Evolutionary conservation across 2,329 filamentous ascomycete species (phyloP).

Genomic region (Penicillium oxalicum): DNA sequence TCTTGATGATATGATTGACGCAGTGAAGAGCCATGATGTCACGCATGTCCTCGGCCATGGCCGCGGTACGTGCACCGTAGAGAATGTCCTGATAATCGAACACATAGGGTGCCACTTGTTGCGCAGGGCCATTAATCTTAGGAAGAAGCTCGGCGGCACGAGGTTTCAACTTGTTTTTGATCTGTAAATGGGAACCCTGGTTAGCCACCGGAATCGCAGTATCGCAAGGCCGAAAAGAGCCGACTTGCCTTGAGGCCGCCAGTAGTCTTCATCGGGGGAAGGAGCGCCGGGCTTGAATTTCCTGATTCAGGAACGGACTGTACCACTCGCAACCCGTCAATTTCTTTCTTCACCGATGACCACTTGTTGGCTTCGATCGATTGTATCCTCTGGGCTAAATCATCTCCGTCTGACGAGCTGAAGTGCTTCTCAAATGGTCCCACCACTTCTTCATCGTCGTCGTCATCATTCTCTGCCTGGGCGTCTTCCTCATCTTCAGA

Average conservation of each 20-base stretch:
- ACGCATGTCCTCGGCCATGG: conserved; percentile 64
- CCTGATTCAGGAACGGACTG: conserved; percentile 27
- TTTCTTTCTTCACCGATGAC: conserved; percentile 38
- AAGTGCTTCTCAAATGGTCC: conserved; percentile 84
- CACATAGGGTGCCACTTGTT: conserved; percentile 62
- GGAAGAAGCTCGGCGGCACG: conserved; percentile 50
- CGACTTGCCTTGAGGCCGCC: conserved; percentile 32
- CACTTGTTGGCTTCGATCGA: conserved; percentile 46
- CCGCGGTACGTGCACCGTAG: conserved; percentile 63
- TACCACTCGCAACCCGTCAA: conserved; percentile 29
- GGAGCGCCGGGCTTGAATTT: conserved; percentile 18
- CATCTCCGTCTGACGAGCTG: conserved; percentile 57
- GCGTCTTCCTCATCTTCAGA: conserved; percentile 39
- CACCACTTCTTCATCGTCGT: conserved; percentile 37
- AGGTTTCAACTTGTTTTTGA: conserved; percentile 65
- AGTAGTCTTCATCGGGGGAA: conserved; percentile 28
- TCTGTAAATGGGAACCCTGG: conserved; percentile 39
- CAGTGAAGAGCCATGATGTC: conserved; percentile 73
- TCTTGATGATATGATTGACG: conserved; percentile 90
- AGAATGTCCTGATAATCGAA: conserved; percentile 80
- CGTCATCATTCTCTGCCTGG: conserved; percentile 19
- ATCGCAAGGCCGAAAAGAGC: too few relatives aligned
- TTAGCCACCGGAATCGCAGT: not conserved
- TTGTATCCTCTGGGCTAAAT: conserved; percentile 49
- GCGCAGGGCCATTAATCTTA: conserved; percentile 57